Percentiles rank a stretch among this genome's conserved stretches.
Evolutionary conservation across 225 moss, liverwort and hornwort genomes (phyloP).

Genomic region (Sphagnum tenellum): DNA sequence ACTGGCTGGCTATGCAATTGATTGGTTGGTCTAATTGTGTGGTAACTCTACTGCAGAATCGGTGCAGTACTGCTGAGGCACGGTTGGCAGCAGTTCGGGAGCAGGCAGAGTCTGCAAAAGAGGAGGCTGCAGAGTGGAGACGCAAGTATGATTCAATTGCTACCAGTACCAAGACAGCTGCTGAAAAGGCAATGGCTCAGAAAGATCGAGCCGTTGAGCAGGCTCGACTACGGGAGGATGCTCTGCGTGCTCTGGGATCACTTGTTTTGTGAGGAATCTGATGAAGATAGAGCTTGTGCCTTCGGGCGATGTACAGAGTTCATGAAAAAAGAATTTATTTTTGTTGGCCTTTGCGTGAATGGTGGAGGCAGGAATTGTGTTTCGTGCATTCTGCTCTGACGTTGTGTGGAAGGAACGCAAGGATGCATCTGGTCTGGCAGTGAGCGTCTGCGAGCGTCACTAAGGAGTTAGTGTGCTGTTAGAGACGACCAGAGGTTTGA

Average conservation of each 20-base stretch:
- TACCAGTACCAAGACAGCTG: slow-evolving; percentile 48
- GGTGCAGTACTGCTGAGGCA: slow-evolving; percentile 77
- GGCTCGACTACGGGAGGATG: slow-evolving; percentile 68
- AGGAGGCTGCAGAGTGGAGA: slow-evolving; percentile 79
- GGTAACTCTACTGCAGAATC: slow-evolving; percentile 32
- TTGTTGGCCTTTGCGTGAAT: too few relatives aligned
- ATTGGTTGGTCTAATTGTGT: background rate
- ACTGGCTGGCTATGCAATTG: background rate
- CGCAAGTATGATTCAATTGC: slow-evolving; percentile 58
- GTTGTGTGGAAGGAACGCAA: too few relatives aligned
- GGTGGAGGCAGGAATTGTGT: too few relatives aligned
- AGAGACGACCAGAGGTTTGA: too few relatives aligned
- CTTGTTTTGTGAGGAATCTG: too few relatives aligned
- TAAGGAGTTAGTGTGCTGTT: too few relatives aligned
- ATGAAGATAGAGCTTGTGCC: too few relatives aligned
- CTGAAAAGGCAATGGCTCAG: slow-evolving; percentile 58
- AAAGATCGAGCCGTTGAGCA: slow-evolving; percentile 68
- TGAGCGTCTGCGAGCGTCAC: too few relatives aligned
- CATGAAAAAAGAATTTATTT: too few relatives aligned
- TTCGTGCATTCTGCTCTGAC: too few relatives aligned
- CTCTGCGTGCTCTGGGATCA: slow-evolving; percentile 64
- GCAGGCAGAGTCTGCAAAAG: slow-evolving; percentile 74
- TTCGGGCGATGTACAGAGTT: too few relatives aligned
- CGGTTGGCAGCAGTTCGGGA: slow-evolving; percentile 80
- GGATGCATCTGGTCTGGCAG: too few relatives aligned